phyloP scores from a whole-genome alignment of 2,329 filamentous ascomycete genomes.

The Ceratocystiopsis sp. region DNA sequence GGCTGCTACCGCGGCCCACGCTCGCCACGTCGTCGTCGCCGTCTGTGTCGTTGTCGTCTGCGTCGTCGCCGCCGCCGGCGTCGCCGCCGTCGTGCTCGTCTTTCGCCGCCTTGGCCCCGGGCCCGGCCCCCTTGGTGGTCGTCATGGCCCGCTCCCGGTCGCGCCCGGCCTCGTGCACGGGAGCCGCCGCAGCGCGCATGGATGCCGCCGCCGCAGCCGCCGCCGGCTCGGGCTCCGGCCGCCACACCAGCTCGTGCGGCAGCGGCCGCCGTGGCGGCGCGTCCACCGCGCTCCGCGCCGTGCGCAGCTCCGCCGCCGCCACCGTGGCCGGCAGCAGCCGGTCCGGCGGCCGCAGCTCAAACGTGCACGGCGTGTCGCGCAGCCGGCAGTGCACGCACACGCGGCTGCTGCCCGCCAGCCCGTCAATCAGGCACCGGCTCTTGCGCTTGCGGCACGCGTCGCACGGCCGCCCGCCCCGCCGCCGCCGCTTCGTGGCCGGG shows the following conservation, averaged over 20 bases:
- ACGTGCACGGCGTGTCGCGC: conserved; percentile 6
- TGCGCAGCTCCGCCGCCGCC: no score
- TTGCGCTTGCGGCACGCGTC: conserved; percentile 19
- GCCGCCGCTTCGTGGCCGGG: neutral
- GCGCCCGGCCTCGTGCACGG: no score
- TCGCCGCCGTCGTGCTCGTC: conserved; percentile 3
- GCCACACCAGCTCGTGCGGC: no score
- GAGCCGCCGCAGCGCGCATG: no score
- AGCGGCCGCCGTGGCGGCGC: conserved; percentile 1
- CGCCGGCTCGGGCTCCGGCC: no score
- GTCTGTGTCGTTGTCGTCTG: neutral
- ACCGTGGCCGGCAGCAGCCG: neutral
- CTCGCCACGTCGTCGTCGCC: no score
- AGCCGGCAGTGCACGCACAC: conserved; percentile 8
- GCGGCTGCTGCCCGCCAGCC: neutral
- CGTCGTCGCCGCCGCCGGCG: neutral
- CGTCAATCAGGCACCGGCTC: conserved; percentile 15
- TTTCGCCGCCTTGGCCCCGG: no score
- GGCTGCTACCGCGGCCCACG: no score
- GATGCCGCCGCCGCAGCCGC: no score
- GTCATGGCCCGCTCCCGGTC: no score
- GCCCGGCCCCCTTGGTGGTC: no score
- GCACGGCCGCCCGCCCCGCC: conserved; percentile 5
- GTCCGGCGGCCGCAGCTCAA: conserved; percentile 2
- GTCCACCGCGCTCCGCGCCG: neutral